Base-by-base conservation (phyloP, 169 alveolate genomes). In the Plasmodium cynomolgi region DNA sequence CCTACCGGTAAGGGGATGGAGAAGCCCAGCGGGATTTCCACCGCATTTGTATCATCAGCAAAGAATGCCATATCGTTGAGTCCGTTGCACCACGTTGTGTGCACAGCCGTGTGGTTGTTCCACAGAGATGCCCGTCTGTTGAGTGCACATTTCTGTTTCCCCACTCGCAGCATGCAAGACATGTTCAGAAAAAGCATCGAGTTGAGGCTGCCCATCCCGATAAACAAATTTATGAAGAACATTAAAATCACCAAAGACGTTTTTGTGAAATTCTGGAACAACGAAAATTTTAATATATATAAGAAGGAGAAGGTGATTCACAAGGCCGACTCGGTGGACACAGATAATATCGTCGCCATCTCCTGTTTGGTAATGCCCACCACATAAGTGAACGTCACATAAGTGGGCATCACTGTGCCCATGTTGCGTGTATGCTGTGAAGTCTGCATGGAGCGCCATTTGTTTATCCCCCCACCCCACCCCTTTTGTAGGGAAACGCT, bases 131-230 rank as follows among this genome's bases (percentile, higher is more conserved):
- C 58, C 58, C n/a, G 1, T 11, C 58, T 47, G n/a, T 47, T 47
- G 58, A 47, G 4, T 13, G 58, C 0, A n/a, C 1, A 62, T 62
- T 62, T 62, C 15, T 62, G 8, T 20, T 62, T 62, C 29, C 15
- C 75, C 75, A 9, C n/a, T 72, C 26, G 41, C 37, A 85, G 93
- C 34, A 85, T 85, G 93, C 93, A 85, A 75, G 93, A 85, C 37
- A 85, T 85, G 93, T 85, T 85, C 39, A 85, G 82, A 54, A 85
- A 85, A 47, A 85, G 71, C 20, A 85, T 85, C 37, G 93, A 85
- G 68, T 44, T 85, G 37, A 85, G 93, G 41, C 41, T 85, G 5
- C 93, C 93, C 17, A 85, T 85, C 39, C 80, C 93, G 26, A 85
- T 85, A 17, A 85, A 74, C 20, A 85, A 85, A 77, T 85, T 74